Base-by-base conservation (phyloP, 371 early-diverging fungal genomes). In the Polyrhizophydium stewartii region DNA sequence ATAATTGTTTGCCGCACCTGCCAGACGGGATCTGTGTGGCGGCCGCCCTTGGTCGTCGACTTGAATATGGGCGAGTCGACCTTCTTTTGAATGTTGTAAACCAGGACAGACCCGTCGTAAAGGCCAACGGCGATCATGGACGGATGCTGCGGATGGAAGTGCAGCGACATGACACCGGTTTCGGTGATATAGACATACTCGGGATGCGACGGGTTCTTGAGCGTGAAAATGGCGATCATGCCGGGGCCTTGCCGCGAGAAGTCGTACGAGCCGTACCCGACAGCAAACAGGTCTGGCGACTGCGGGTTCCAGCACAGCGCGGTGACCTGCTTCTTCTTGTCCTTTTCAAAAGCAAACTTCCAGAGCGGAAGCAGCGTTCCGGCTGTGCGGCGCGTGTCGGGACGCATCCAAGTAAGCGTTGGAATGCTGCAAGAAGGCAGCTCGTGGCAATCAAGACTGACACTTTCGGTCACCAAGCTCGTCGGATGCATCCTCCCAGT, bases 401-500 rank as follows among this genome's bases (percentile, higher is more conserved):
- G 38, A 37, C 16, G 38, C 38, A 37, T 6, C 38, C 10, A 37
- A 37, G 16, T 6, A 37, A 7, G 50, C 9, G 19, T 49, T 49
- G 30, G 43, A 16, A 43, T 43, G 43, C n/a, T 17, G 43, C 43
- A 43, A 43, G 16, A 43, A 61, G 31, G 43, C 56, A 32, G 47
- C 41, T 2, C n/a, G n/a, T n/a, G n/a, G n/a, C 3, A 41, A 62
- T 28, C 12, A 0, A 1, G 19, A 7, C 30, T 25, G 10, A 79
- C 77, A 56, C 61, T 77, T 77, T 30, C 73, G 51, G 37, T 78
- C 81, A 12, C 77, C 69, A 43, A 81, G 41, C 56, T 84, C 85
- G 58, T 84, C 85, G 10, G 78, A 72, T 9, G 82, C 83, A 66
- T 84, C 85, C 57, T 84, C 83, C 83, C 84, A 84, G 60, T 80